Base-by-base conservation (phyloP, 208 protist species). In the Eutreptiella sp. region DNA sequence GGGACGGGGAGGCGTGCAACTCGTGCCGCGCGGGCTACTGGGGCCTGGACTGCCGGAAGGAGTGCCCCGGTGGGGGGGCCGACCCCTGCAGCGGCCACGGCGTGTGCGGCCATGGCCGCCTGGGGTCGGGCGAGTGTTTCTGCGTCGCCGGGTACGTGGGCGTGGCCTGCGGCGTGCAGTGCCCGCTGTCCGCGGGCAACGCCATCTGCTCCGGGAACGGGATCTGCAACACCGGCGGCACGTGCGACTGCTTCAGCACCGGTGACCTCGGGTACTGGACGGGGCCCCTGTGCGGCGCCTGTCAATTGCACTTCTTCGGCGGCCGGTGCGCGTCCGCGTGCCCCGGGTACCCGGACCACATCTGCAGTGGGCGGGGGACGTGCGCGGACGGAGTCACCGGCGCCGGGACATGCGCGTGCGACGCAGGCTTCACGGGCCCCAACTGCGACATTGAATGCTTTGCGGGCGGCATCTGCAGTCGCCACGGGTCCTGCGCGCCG, bases 1-100 rank as follows among this genome's bases (percentile, higher is more conserved):
- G 53, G 58, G 24, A 7, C 5, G 61, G 61, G 5, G 28, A n/a
- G n/a, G 23, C 19, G n/a, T 67, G 61, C 59, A 43, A 7, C 27
- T 19, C 14, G 7, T 67, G 61, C 59, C 4, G 29, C 46, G 48
- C 58, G 5, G 47, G 47, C n/a, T 64, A 64, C 43, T 57, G 50
- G 50, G 50, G 50, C n/a, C 31, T 9, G 9, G 21, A 32, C 16
- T 57, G 50, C 50, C 11, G 39, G 29, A 57, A 57, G 21, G 50
- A 57, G 23, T 57, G 50, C 36, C 36, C 50, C 9, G 50, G 50
- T 32, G 50, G 50, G n/a, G 11, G 11, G 28, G 50, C 31, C 14
- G 39, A 57, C 39, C 24, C 16, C 36, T 57, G 50, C 29, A 57
- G 39, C 29, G 9, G 14, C 16, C 7, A 28, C n/a, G 50, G 50